Percentiles rank a stretch among this genome's conserved stretches.
Conservation (phyloP, 306 rosid genomes). For the Corylus americana region DNA sequence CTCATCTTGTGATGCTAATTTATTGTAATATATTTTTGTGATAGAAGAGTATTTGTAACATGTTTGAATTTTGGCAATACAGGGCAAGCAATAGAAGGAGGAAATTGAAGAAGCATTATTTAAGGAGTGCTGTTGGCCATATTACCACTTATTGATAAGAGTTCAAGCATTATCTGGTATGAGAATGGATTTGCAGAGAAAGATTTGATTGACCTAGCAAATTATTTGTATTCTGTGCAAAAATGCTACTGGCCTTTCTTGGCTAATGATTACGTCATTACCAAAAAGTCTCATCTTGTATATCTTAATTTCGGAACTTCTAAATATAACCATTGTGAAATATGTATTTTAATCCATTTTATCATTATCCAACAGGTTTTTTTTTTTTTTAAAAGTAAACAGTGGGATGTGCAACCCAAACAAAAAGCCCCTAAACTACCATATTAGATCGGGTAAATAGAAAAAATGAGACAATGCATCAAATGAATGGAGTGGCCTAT, state of each 20-base stretch:
- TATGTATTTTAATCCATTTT: not conserved
- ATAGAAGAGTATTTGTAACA: not conserved
- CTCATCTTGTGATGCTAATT: not conserved
- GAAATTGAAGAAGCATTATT: conserved; percentile 60
- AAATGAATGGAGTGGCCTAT: no score
- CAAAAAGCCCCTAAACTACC: no score
- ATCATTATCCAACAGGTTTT: no score
- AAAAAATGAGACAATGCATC: no score
- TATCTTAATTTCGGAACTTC: not conserved
- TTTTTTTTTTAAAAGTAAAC: no score
- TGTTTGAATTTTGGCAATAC: conserved; percentile 35
- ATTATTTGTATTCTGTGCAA: not conserved
- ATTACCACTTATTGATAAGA: conserved; percentile 20
- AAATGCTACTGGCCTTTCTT: not conserved
- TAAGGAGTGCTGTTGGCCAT: conserved; percentile 36
- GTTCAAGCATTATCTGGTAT: not conserved
- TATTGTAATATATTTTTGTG: not conserved
- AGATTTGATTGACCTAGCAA: not conserved
- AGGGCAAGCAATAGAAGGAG: conserved; percentile 77
- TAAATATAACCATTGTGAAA: not conserved
- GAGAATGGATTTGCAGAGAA: not conserved
- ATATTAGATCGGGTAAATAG: no score
- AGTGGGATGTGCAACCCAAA: no score
- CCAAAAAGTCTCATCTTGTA: not conserved
- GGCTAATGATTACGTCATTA: not conserved